phyloP scores from a whole-genome alignment of 2,329 filamentous ascomycete genomes.

The Pseudopithomyces maydicus region DNA sequence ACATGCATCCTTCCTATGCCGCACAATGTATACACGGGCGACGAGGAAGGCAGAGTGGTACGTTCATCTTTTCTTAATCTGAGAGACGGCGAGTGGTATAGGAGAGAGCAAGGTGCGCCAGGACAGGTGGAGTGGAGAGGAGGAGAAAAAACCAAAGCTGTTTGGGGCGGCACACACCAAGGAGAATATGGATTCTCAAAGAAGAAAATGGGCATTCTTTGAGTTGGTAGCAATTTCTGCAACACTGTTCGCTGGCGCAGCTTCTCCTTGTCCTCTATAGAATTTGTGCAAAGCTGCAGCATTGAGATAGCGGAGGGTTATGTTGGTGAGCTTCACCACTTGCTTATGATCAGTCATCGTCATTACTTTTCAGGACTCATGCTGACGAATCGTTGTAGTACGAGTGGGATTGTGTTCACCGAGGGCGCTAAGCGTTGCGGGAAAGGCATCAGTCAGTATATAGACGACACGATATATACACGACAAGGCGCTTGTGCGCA shows the following conservation, averaged over 20 bases:
- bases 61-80: conserved; percentile 20
- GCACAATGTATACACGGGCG: conserved; percentile 86
- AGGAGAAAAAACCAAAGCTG: conserved; percentile 7
- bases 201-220: background rate
- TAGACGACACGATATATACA: background rate
- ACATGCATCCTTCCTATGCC: conserved; percentile 86
- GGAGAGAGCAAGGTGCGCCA: conserved; percentile 9
- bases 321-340: conserved; percentile 5
- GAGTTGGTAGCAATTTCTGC: background rate
- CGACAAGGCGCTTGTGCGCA: background rate
- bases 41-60: conserved; percentile 84
- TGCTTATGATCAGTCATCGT: background rate
- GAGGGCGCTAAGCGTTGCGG: conserved; percentile 16
- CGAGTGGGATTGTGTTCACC: conserved; percentile 63
- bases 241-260: background rate
- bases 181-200: background rate
- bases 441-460: background rate
- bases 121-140: conserved; percentile 20
- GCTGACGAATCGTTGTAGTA: conserved; percentile 46
- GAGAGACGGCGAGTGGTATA: conserved; percentile 7
- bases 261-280: background rate
- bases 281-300: background rate
- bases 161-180: conserved; percentile 3
- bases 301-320: background rate
- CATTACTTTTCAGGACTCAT: background rate